Evolutionary conservation across 2,329 filamentous ascomycete species (phyloP), one percentile per base, ranked within the genome.

Genomic region (Aspergillus cejpii): DNA sequence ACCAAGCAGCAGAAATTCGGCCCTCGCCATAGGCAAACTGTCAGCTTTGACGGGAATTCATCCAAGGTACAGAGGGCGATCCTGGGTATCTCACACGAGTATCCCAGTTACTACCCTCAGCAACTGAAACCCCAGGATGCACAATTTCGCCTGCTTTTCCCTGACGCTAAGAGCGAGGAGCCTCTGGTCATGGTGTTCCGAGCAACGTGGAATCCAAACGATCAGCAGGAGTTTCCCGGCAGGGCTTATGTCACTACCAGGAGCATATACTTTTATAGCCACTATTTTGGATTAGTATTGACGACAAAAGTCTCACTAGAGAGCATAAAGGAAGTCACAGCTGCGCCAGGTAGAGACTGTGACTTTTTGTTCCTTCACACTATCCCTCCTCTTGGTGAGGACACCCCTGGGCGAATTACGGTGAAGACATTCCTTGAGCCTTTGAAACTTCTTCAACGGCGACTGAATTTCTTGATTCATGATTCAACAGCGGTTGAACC

Each of bases 351-450:
- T 15, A 84, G 84, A 61, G 89, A 96, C 57, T 95, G 88, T 61
- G 92, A 98, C 67, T 94, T 90, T 63, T 78, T 97, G 23, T 94
- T 89, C 63, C 68, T 98, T 29, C 90, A 96, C 60, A 76, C 84
- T 42, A 82, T 84, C 57, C 76, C 83, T 39, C 73, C 72, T 34
- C 77, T 78, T 43, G 78, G 80, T 46, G 79, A 76, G 48, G 74
- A 76, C 34, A 81, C 78, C 10, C 83, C 83, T 38, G 82, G 83
- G 3, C 77, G 87, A 41, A 79, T 97, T 47, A 91, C 87, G 0
- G 80, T 98, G 61, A 97, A 95, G 70, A 86, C 87, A 0, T 98
- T 96, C 71, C 73, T 98, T 19, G 91, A 97, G 56, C 85, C 92
- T 19, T 74, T 96, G 34, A 79, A 80, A 50, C 75, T 97, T 5